A percentile compares a stretch with the other conserved stretches of the same genome.
phyloP scores from a whole-genome alignment of 208 protist species.

The Trypanosoma congolense region DNA sequence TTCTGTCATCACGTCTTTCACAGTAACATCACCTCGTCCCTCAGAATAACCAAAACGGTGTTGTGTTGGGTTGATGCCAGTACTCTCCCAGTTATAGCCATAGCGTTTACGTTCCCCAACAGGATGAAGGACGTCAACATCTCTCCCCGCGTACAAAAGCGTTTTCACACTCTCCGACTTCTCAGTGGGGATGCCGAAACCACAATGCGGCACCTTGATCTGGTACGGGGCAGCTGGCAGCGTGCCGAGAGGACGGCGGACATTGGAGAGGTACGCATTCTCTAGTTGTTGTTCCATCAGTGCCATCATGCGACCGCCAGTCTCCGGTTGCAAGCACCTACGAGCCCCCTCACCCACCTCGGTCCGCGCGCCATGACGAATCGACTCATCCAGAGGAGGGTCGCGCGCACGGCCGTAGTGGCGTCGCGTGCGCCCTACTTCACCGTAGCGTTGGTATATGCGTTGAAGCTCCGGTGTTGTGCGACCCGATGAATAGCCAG shows the following conservation, averaged over 20 bases:
- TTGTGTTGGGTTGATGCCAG: constrained; percentile 67
- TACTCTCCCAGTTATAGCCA: constrained; percentile 71
- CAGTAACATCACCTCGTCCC: constrained; percentile 13
- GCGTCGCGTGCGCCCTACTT: constrained; percentile 42
- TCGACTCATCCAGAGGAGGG: constrained; percentile 32
- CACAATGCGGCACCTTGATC: constrained; percentile 37
- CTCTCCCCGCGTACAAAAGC: constrained; percentile 41
- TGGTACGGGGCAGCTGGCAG: constrained; percentile 30
- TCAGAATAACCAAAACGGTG: constrained; percentile 56
- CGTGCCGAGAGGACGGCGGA: constrained; percentile 55
- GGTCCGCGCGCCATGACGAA: constrained; percentile 42
- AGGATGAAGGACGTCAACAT: constrained; percentile 46
- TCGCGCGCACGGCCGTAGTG: constrained; percentile 52
- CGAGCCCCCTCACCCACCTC: constrained; percentile 33
- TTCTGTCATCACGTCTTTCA: constrained; percentile 11
- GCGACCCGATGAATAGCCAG: constrained; percentile 39
- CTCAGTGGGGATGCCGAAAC: constrained; percentile 52
- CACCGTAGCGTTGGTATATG: constrained; percentile 46
- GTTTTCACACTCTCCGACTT: constrained; percentile 47
- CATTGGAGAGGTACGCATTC: constrained; percentile 43
- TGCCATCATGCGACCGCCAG: constrained; percentile 54
- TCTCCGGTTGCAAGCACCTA: constrained; percentile 49
- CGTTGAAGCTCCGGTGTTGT: constrained; percentile 59
- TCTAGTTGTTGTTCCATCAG: constrained; percentile 72
- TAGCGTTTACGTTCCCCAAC: constrained; percentile 51